Conservation (phyloP, 1,284 basidiomycete genomes). For the Polyporus tsugae region DNA sequence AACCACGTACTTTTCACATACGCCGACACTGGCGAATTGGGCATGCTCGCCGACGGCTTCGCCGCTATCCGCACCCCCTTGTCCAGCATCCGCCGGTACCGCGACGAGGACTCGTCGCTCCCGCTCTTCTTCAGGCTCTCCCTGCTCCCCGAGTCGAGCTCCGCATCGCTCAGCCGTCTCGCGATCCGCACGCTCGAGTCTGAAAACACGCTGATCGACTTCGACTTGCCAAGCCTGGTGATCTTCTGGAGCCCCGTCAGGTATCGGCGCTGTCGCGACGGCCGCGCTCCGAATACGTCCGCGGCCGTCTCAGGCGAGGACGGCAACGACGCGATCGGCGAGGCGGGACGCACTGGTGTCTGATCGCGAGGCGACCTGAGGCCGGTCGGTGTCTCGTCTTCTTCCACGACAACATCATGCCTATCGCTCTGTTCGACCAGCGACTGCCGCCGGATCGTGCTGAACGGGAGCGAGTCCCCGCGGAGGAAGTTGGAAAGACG, state of each 20-base stretch:
- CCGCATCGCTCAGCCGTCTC: conserved; percentile 34
- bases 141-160: conserved; percentile 18
- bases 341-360: conserved; percentile 4
- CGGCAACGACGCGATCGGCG: conserved; percentile 17
- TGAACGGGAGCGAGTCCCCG: conserved; percentile 24
- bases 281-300: conserved; percentile 21
- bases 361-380: conserved; percentile 15
- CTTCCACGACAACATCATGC: conserved; percentile 9
- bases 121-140: conserved; percentile 17
- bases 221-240: conserved; percentile 46
- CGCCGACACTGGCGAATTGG: conserved; percentile 32
- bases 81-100: conserved; percentile 27
- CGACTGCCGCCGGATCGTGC: conserved; percentile 17
- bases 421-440: conserved; percentile 13
- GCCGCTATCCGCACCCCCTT: conserved; percentile 25
- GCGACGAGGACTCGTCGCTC: conserved; percentile 28
- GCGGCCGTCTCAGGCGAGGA: conserved; percentile 24
- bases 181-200: conserved; percentile 23
- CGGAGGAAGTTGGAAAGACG: conserved; percentile 34
- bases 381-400: conserved; percentile 4
- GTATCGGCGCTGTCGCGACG: conserved; percentile 33
- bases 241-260: conserved; percentile 44
- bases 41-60: conserved; percentile 31
- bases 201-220: conserved; percentile 34
- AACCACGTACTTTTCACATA: conserved; percentile 26